Conservation (phyloP, 495 filamentous ascomycete genomes). For the Hamigera avellanea region DNA sequence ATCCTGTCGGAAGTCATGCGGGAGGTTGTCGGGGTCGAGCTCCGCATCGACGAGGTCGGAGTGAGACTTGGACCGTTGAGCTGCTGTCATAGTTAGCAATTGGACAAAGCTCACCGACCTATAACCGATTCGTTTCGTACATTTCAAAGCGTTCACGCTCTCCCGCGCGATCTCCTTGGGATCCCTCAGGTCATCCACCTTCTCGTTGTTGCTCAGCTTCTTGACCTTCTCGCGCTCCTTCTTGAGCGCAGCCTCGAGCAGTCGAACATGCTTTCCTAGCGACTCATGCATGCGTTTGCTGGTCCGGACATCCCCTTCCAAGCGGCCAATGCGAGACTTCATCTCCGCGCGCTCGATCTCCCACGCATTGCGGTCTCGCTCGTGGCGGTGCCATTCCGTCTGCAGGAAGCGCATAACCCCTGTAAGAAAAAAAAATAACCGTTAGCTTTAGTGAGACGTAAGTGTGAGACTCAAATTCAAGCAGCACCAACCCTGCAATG, state of each 20-base stretch:
- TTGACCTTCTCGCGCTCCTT: constrained; percentile 49
- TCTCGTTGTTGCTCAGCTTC: constrained; percentile 34
- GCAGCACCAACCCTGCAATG: constrained; percentile 66
- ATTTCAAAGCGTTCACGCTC: constrained; percentile 27
- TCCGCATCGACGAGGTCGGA: constrained; percentile 31
- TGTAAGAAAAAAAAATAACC: constrained; percentile 18
- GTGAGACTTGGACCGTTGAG: constrained; percentile 26
- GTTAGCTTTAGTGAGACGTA: background rate
- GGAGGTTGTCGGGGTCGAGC: constrained; percentile 37
- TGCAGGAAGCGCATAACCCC: constrained; percentile 99
- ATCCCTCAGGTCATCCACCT: constrained; percentile 30
- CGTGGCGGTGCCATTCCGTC: constrained; percentile 97
- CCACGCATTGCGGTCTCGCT: constrained; percentile 96
- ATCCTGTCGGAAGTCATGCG: constrained; percentile 46
- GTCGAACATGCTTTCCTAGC: constrained; percentile 74
- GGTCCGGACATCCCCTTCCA: constrained; percentile 80
- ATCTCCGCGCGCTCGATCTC: constrained; percentile 98
- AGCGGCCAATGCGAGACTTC: constrained; percentile 93
- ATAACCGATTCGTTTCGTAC: constrained; percentile 9
- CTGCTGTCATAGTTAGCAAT: constrained; percentile 12
- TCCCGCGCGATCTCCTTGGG: constrained; percentile 34
- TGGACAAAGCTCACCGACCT: constrained; percentile 1
- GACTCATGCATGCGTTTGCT: constrained; percentile 79
- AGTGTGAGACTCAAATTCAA: background rate
- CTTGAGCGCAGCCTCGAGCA: constrained; percentile 84